Evolutionary conservation across 2,329 filamentous ascomycete species (phyloP).

Genomic region (Exutisphaerella laricina): DNA sequence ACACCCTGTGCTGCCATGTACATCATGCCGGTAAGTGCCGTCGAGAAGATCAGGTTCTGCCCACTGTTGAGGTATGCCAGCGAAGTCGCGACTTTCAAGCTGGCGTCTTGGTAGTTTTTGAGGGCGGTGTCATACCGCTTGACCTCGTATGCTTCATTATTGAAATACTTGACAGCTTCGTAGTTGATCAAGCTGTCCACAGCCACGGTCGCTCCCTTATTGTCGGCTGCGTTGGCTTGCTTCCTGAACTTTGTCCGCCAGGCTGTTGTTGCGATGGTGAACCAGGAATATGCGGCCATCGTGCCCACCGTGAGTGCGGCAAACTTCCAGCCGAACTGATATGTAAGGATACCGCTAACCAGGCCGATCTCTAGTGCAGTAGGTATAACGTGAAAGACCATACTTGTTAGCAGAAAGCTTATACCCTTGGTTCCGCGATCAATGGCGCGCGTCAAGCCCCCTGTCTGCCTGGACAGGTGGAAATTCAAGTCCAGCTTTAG

Average conservation of each 20-base stretch:
- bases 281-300: conserved; percentile 92
- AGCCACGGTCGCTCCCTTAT: conserved; percentile 87
- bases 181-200: conserved; percentile 98
- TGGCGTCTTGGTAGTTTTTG: conserved; percentile 80
- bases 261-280: conserved; percentile 92
- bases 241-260: conserved; percentile 97
- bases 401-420: conserved; percentile 91
- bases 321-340: conserved; percentile 88
- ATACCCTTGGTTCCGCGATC: conserved; percentile 98
- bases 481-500: conserved; percentile 87
- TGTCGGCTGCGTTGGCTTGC: conserved; percentile 93
- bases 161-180: conserved; percentile 98
- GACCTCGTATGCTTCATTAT: conserved; percentile 95
- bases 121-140: conserved; percentile 83
- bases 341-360: conserved; percentile 94
- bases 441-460: conserved; percentile 86
- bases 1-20: conserved; percentile 90
- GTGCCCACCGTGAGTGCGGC: conserved; percentile 84
- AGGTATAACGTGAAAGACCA: conserved; percentile 96
- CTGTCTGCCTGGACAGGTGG: conserved; percentile 89
- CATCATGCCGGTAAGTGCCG: conserved; percentile 95
- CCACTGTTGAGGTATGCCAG: conserved; percentile 88
- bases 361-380: conserved; percentile 90
- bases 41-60: conserved; percentile 95
- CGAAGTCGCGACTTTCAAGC: conserved; percentile 94